phyloP scores from a whole-genome alignment of 192 early-diverging fungal species.

The Jimgerdemannia lactiflua region DNA sequence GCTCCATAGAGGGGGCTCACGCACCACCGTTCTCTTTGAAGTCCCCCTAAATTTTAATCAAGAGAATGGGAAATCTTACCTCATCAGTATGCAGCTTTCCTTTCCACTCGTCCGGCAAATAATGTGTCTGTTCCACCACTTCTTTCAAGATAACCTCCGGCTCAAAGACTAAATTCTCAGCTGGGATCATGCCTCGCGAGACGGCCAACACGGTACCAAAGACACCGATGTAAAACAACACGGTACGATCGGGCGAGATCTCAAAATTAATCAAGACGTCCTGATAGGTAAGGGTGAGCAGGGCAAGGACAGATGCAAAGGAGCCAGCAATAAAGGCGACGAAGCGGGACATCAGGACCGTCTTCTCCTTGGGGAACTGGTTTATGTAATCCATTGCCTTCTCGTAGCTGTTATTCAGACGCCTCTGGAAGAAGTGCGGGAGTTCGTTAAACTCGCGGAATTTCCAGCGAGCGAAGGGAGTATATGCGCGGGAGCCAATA shows the following conservation, averaged over 20 bases:
- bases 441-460: constrained; percentile 98
- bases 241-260: constrained; percentile 82
- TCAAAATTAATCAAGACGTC: constrained; percentile 90
- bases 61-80: constrained; percentile 30
- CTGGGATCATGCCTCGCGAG: constrained; percentile 76
- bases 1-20: too few relatives aligned
- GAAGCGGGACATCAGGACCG: constrained; percentile 78
- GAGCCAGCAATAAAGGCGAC: constrained; percentile 88
- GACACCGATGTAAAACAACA: constrained; percentile 92
- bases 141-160: constrained; percentile 72
- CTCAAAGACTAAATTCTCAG: constrained; percentile 80
- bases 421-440: constrained; percentile 80
- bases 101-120: constrained; percentile 85
- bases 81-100: constrained; percentile 78
- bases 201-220: constrained; percentile 84
- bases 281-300: constrained; percentile 82
- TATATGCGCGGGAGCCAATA: constrained; percentile 78
- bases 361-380: constrained; percentile 87
- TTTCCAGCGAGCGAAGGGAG: constrained; percentile 87
- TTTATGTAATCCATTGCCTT: constrained; percentile 80
- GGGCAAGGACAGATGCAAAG: constrained; percentile 80
- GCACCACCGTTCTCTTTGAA: too few relatives aligned
- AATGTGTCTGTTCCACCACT: constrained; percentile 87
- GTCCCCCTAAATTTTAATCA: too few relatives aligned
- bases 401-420: constrained; percentile 72